phyloP scores from a whole-genome alignment of 2,329 filamentous ascomycete species.

The Annulohypoxylon truncatum region DNA sequence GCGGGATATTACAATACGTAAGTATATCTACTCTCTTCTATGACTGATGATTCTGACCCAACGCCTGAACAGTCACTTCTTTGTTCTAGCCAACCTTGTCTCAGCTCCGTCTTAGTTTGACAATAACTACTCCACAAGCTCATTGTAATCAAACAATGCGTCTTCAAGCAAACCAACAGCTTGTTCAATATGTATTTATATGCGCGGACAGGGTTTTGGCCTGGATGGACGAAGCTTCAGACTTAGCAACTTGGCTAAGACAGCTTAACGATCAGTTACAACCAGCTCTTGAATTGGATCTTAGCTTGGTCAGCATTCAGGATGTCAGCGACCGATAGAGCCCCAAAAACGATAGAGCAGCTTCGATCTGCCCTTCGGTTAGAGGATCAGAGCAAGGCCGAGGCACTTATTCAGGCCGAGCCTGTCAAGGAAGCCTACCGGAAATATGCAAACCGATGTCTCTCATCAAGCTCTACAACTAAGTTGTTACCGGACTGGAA shows the following conservation, averaged over 20 bases:
- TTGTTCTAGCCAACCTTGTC: background rate
- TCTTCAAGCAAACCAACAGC: background rate
- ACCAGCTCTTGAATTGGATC: background rate
- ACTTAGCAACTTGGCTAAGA: background rate
- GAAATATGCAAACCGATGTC: constrained; percentile 28
- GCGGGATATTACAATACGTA: background rate
- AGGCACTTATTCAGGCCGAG: constrained; percentile 11
- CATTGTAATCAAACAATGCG: background rate
- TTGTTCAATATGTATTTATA: constrained; percentile 1
- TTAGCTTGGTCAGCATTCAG: background rate
- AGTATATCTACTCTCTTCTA: background rate
- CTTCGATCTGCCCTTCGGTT: constrained; percentile 22
- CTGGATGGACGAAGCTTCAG: background rate
- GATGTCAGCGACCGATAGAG: constrained; percentile 10
- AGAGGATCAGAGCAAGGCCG: background rate
- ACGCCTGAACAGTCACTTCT: background rate
- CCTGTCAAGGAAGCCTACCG: constrained; percentile 28
- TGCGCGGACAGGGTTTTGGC: background rate
- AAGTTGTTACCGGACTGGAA: constrained; percentile 24
- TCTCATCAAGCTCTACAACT: constrained; percentile 8
- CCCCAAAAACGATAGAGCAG: constrained; percentile 24
- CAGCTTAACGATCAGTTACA: background rate
- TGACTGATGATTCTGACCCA: background rate
- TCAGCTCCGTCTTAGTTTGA: background rate
- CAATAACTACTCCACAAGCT: background rate